These are phyloP conservation scores for Yarrowia hollandica DNA, from an alignment of 805 yeast species.

Conservation along the genomic window DNA sequence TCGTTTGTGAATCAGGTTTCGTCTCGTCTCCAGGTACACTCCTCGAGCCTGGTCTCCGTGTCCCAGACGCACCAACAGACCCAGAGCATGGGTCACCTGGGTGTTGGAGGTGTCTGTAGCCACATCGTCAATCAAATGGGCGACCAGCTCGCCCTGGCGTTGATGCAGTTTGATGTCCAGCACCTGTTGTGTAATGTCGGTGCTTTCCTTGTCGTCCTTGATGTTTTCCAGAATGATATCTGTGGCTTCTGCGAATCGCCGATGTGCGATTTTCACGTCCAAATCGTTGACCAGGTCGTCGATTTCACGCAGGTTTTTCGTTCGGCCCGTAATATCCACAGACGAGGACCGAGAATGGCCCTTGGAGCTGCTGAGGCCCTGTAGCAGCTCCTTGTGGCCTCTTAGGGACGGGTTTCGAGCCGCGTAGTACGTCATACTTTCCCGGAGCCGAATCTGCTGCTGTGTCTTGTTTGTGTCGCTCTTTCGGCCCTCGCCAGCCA, in stretches of 20 bases:
- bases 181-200: slow-evolving; percentile 32
- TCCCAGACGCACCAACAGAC: slow-evolving; percentile 46
- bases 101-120: slow-evolving; percentile 39
- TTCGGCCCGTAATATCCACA: slow-evolving; percentile 47
- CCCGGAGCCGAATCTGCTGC: slow-evolving; percentile 29
- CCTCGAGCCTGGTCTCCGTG: slow-evolving; percentile 52
- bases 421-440: slow-evolving; percentile 30
- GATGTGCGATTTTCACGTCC: slow-evolving; percentile 65
- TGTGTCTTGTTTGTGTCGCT: slow-evolving; percentile 14
- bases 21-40: slow-evolving; percentile 51
- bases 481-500: slow-evolving; percentile 29
- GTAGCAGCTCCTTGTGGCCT: slow-evolving; percentile 24
- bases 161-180: slow-evolving; percentile 35
- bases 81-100: slow-evolving; percentile 36
- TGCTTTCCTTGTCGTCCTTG: slow-evolving; percentile 29
- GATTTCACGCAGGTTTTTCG: slow-evolving; percentile 49
- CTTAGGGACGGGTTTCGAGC: slow-evolving; percentile 29
- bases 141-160: slow-evolving; percentile 36
- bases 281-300: slow-evolving; percentile 69
- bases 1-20: slow-evolving; percentile 50
- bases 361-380: slow-evolving; percentile 20
- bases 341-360: slow-evolving; percentile 58
- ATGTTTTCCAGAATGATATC: slow-evolving; percentile 36
- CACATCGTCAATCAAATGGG: slow-evolving; percentile 44
- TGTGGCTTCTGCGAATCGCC: slow-evolving; percentile 51